These are phyloP conservation scores for Curvularia sp. DNA, from an alignment of 2,329 filamentous ascomycete genomes.

Conservation along the genomic window DNA sequence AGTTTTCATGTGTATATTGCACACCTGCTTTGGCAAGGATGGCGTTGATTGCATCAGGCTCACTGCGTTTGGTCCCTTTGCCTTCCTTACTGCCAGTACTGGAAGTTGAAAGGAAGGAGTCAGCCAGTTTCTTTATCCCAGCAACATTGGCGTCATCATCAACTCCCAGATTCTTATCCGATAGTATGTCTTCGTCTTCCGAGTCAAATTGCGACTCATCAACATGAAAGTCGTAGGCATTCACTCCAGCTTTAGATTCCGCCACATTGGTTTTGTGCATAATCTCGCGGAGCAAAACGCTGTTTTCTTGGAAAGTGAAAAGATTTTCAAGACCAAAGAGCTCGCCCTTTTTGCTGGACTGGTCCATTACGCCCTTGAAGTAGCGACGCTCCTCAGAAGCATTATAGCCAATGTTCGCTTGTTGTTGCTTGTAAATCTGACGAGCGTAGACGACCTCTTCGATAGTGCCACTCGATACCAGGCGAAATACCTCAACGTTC, in stretches of 20 bases:
- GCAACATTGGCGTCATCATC: conserved; percentile 51
- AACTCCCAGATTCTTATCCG: conserved; percentile 38
- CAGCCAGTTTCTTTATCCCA: conserved; percentile 65
- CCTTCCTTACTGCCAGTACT: conserved; percentile 34
- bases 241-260: conserved; percentile 85
- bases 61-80: conserved; percentile 57
- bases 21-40: conserved; percentile 89
- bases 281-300: conserved; percentile 87
- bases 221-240: conserved; percentile 75
- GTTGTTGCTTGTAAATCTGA: conserved; percentile 98
- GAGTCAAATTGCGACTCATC: conserved; percentile 40
- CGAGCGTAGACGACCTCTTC: conserved; percentile 97
- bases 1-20: conserved; percentile 95
- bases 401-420: conserved; percentile 96
- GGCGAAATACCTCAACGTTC: conserved; percentile 93
- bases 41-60: conserved; percentile 78
- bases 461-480: conserved; percentile 89
- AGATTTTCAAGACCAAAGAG: conserved; percentile 91
- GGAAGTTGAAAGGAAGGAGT: conserved; percentile 39
- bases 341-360: conserved; percentile 83
- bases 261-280: conserved; percentile 98
- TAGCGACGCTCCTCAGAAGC: conserved; percentile 92
- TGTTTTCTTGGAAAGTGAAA: conserved; percentile 80
- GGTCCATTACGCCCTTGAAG: conserved; percentile 91
- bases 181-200: conserved; percentile 38